Conservation (phyloP, 1,284 basidiomycete genomes). For the Sanghuangporus sanghuang region DNA sequence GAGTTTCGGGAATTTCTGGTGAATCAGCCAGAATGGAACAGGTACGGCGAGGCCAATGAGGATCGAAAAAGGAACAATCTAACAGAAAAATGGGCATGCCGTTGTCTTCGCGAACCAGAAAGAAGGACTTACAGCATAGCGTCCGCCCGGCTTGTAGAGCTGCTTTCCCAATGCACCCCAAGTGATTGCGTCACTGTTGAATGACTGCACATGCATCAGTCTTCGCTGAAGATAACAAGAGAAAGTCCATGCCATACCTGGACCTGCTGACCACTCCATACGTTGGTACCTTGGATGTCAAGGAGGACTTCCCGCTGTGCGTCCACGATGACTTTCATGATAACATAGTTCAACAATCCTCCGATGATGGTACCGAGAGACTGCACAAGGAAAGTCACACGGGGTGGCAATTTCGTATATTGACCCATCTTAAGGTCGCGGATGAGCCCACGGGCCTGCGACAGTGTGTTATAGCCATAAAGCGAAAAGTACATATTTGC, state of each 20-base stretch:
- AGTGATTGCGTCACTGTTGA: constrained; percentile 36
- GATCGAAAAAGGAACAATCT: constrained; percentile 32
- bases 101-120: background rate
- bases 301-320: constrained; percentile 32
- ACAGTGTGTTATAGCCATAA: constrained; percentile 18
- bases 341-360: constrained; percentile 25
- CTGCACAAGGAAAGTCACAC: constrained; percentile 39
- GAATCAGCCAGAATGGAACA: constrained; percentile 33
- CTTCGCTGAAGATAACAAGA: background rate
- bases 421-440: constrained; percentile 45
- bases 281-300: constrained; percentile 37
- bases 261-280: constrained; percentile 34
- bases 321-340: constrained; percentile 24
- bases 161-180: constrained; percentile 44
- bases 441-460: constrained; percentile 27
- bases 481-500: constrained; percentile 38
- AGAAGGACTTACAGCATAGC: constrained; percentile 27
- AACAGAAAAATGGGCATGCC: background rate
- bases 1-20: constrained; percentile 33
- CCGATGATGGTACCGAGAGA: constrained; percentile 33
- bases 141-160: constrained; percentile 34
- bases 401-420: constrained; percentile 48
- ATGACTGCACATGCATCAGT: constrained; percentile 26
- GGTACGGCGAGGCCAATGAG: constrained; percentile 35
- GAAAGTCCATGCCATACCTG: constrained; percentile 5